Evolutionary conservation across 2,329 filamentous ascomycete genomes (phyloP), one percentile per base, ranked within the genome.

Genomic region (Leptoxyphium fumago): DNA sequence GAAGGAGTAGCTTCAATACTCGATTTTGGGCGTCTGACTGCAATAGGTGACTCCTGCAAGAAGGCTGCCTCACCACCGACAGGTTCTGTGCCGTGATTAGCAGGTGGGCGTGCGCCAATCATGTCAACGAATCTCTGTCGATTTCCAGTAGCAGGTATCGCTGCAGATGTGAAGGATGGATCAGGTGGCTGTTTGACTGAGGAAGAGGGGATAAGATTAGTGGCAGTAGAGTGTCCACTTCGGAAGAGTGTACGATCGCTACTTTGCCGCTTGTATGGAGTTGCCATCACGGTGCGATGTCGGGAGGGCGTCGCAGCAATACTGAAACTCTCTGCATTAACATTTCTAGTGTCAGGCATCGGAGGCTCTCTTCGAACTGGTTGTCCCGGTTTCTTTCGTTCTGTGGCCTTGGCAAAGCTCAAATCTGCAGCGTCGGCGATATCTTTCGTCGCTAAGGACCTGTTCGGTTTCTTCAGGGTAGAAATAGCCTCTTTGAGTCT

Each of bases 401-500:
- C 52, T 15, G 54, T 55, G 9, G 52, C 56, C 44, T 57, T 53
- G 3, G 53, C 58, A 43, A 60, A 60, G 39, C 78, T 74, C 52
- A 73, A 73, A 57, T 86, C 80, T 4, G 76, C 73, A 21, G 76
- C 79, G 50, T 84, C 81, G 2, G 74, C 76, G 45, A 83, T 69
- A 32, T 77, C 73, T 53, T 78, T 79, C 29, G 78, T 77, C 10
- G 80, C 81, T 36, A 82, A 69, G 17, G 76, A 73, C 39, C 84
- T 75, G 54, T 89, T 87, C 1, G 84, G 84, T 61, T 80, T 85
- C 58, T 82, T 80, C 38, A 89, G 61, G 9, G 78, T 74, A 5
- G 74, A 75, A 41, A 91, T 88, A 8, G 84, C 84, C 46, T 84
- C 75, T 51, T 77, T 75, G 29, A 89, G 63, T 55, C 87, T 80